A percentile compares a stretch with the other conserved stretches of the same genome.
Evolutionary conservation across 2,329 filamentous ascomycete genomes (phyloP).

Genomic region (Myriosclerotinia duriaeana): DNA sequence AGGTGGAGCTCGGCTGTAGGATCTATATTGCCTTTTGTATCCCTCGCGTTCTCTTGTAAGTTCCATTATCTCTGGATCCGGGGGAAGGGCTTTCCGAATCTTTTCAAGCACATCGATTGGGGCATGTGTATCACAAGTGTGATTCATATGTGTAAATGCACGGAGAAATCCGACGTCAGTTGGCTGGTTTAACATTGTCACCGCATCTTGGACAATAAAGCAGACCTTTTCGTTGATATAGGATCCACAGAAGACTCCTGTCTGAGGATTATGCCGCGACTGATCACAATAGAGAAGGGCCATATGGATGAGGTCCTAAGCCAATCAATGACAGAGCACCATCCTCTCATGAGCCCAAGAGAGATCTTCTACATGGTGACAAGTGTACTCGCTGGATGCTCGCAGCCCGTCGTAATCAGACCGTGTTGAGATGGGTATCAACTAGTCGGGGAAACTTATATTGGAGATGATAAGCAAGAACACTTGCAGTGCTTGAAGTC

Average conservation of each 20-base stretch:
- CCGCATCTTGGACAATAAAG: background rate
- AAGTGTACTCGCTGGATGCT: too few species aligned
- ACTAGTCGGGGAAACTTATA: too few species aligned
- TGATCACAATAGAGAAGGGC: too few species aligned
- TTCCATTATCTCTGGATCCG: background rate
- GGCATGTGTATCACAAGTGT: background rate
- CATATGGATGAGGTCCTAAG: too few species aligned
- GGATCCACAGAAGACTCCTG: background rate
- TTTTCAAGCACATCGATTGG: background rate
- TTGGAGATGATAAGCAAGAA: too few species aligned
- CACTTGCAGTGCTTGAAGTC: too few species aligned
- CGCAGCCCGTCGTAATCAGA: too few species aligned
- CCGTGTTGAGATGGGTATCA: too few species aligned
- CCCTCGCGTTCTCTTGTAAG: background rate
- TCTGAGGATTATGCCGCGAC: background rate
- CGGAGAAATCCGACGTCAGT: background rate
- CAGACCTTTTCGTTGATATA: conserved; percentile 4
- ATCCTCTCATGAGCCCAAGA: too few species aligned
- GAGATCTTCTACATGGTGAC: too few species aligned
- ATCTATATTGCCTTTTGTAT: background rate
- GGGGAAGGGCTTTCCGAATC: background rate
- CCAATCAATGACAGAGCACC: too few species aligned
- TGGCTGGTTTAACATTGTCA: background rate
- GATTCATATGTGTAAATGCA: conserved; percentile 2
- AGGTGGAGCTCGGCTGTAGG: background rate